Base-by-base conservation (phyloP, 1,139 yeast species). In the Diutina ranongensis region DNA sequence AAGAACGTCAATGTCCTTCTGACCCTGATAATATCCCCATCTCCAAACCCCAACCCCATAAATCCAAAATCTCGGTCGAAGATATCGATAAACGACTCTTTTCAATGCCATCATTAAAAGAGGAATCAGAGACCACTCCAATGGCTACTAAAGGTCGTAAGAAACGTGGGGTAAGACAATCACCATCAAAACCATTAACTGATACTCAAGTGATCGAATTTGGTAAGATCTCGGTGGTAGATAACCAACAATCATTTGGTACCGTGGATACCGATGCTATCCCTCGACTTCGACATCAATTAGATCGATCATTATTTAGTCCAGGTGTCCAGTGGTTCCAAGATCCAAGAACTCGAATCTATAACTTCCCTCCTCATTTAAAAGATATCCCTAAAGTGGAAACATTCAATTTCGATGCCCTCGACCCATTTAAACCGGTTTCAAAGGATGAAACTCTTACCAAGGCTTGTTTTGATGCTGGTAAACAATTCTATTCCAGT, bases 291-390 rank as follows among this genome's bases (percentile, higher is more conserved):
- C 74, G 80, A 2, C 86, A 83, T 55, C 74, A 73, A 47, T 67
- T 89, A 27, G 82, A 83, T 40, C 64, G 82, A 35, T 86, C 83
- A 0, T 63, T 89, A 15, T 83, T 83, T 57, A 78, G 83, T 16
- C 95, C 96, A 0, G 94, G 95, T 0, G 81, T 87, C 2, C 95
- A 89, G 55, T 81, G 76, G 49, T 63, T 84, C 35, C 80, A 77
- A 55, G 96, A 89, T 60, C 81, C 86, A 18, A 67, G 96, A 49
- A 76, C 95, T 0, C 69, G 81, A 45, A 78, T 79, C 2, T 81
- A 72, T 61, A 86, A 86, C 57, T 88, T 83, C 59, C 68, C 80
- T 3, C 79, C 83, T 3, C 68, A 67, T 49, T 64, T 89, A 46
- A 76, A 75, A 52, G 60, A 72, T 15, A 77, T 89, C 35, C 76